Base-by-base conservation (phyloP, 2,329 filamentous ascomycete species). In the Stemphylium beticola region DNA sequence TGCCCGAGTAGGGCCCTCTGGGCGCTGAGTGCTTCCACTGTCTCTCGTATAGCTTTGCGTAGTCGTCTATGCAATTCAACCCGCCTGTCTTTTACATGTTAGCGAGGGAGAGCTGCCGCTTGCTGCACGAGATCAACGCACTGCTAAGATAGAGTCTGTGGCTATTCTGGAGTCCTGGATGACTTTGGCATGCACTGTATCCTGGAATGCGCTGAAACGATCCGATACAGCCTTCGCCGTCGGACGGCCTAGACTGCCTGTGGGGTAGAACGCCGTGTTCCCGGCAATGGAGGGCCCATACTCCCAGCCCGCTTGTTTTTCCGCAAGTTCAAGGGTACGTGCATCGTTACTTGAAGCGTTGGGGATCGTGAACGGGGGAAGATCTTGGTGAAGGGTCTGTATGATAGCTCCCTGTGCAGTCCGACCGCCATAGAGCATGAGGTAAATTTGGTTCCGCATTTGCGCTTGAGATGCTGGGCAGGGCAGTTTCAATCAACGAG, bases 1-100 rank as follows among this genome's bases (percentile, higher is more conserved):
- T 42, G 11, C 58, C 58, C 17, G 49, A 55, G 5, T 48, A 48
- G 12, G 45, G 34, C 4, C 45, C 45, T 32, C n/a, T 26, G 17
- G 45, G 45, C 36, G 26, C 45, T 14, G 34, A 39, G 14, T 32
- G 24, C 24, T 48, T 48, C 36, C 45, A 48, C 17, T 39, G 45
- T 26, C 45, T 34, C 14, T 48, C 8, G 7, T 48, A 48, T 12
- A 48, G 34, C 24, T 39, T 48, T 15, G 45, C 45, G 14, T 48
- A 48, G 26, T 48, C 45, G 29, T 48, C 20, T 38, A 48, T 39
- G 24, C 15, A 15, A 3, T 48, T 33, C 26, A 48, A 20, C 6
- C 45, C 45, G 24, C 36, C 45, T 24, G 22, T 24, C 22, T 24
- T 24, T 24, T 24, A 24, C 4, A 24, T 24, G 22, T 24, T 24